These are phyloP conservation scores for Aphanomyces euteiches DNA, from an alignment of 352 stramenopile species.

Conservation along the genomic window DNA sequence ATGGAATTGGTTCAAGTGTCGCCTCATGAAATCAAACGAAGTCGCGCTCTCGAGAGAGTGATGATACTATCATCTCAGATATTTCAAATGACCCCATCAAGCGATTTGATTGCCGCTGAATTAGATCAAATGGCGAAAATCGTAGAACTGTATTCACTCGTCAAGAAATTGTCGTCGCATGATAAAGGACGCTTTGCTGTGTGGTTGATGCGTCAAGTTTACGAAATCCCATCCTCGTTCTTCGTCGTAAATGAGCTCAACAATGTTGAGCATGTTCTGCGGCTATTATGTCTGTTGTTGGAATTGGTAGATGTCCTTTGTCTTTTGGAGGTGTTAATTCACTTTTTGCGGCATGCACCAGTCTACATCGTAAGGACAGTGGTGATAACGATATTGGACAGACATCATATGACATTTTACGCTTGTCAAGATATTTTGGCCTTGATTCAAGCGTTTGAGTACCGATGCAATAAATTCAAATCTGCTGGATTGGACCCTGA, in stretches of 20 bases:
- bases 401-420: slow-evolving; percentile 79
- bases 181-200: slow-evolving; percentile 78
- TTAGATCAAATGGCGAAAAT: slow-evolving; percentile 49
- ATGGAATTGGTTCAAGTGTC: slow-evolving; percentile 79
- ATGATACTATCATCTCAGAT: slow-evolving; percentile 79
- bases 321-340: slow-evolving; percentile 78
- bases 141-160: slow-evolving; percentile 70
- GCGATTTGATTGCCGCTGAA: neutral
- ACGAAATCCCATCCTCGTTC: slow-evolving; percentile 55
- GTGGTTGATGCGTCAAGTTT: slow-evolving; percentile 82
- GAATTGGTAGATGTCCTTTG: slow-evolving; percentile 77
- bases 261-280: slow-evolving; percentile 78
- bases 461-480: slow-evolving; percentile 42
- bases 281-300: slow-evolving; percentile 70
- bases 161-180: slow-evolving; percentile 84
- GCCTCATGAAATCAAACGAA: slow-evolving; percentile 63
- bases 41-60: slow-evolving; percentile 76
- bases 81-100: slow-evolving; percentile 38
- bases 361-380: slow-evolving; percentile 81
- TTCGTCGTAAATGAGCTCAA: slow-evolving; percentile 81
- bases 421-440: slow-evolving; percentile 77
- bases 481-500: slow-evolving; percentile 10
- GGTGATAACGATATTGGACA: slow-evolving; percentile 74
- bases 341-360: slow-evolving; percentile 66
- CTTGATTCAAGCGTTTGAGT: slow-evolving; percentile 76